These are phyloP conservation scores for Aciculosporium take DNA, from an alignment of 2,329 filamentous ascomycete genomes.

Conservation along the genomic window DNA sequence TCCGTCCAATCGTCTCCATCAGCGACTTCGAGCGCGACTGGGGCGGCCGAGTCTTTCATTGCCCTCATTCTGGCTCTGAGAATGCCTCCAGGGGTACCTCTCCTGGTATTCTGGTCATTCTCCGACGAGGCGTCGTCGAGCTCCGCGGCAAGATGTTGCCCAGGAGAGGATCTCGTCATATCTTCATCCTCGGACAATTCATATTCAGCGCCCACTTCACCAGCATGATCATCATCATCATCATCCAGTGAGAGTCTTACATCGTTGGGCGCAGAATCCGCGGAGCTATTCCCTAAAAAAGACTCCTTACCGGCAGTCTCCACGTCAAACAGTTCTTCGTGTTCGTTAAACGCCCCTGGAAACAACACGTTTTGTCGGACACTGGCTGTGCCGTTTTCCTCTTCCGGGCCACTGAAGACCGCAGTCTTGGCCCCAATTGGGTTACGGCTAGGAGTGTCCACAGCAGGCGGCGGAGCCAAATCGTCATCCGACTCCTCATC, in stretches of 20 bases:
- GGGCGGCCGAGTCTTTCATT: slow-evolving; percentile 44
- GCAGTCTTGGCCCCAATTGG: slow-evolving; percentile 13
- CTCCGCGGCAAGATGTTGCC: slow-evolving; percentile 65
- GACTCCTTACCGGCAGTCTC: slow-evolving; percentile 46
- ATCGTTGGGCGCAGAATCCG: slow-evolving; percentile 57
- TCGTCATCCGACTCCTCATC: slow-evolving; percentile 55
- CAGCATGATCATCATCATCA: slow-evolving; percentile 44
- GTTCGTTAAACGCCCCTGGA: slow-evolving; percentile 69
- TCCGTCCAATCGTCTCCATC: slow-evolving; percentile 82
- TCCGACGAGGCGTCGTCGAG: slow-evolving; percentile 44
- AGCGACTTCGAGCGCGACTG: slow-evolving; percentile 44
- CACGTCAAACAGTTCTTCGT: slow-evolving; percentile 39
- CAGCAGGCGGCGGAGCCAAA: slow-evolving; percentile 7
- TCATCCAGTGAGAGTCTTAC: slow-evolving; percentile 47
- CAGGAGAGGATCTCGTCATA: slow-evolving; percentile 65
- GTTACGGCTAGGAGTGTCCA: neutral
- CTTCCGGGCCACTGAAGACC: slow-evolving; percentile 11
- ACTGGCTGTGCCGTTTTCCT: slow-evolving; percentile 45
- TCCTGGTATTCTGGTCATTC: slow-evolving; percentile 32
- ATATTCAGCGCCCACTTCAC: slow-evolving; percentile 59
- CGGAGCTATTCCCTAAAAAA: slow-evolving; percentile 91
- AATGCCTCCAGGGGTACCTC: slow-evolving; percentile 42
- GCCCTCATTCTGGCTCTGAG: slow-evolving; percentile 50
- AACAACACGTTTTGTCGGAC: slow-evolving; percentile 39
- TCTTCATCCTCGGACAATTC: slow-evolving; percentile 56